Conservation (phyloP, 1,139 yeast genomes). For the Pichia inconspicua region DNA sequence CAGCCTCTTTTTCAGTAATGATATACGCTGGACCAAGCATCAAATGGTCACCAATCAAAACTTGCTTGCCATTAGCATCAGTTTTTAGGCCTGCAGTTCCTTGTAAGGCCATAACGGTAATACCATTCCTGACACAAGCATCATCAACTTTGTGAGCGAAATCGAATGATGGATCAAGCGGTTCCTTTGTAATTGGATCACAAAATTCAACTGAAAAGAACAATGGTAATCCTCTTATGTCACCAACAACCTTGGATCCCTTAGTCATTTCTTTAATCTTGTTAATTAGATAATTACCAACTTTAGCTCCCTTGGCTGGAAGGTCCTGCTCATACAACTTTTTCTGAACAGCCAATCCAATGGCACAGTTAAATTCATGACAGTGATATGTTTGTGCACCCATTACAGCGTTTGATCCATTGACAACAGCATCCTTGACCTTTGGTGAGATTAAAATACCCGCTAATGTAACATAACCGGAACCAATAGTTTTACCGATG, state of each 20-base stretch:
- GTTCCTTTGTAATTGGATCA: slow-evolving; percentile 42
- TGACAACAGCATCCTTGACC: slow-evolving; percentile 37
- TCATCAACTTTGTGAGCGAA: slow-evolving; percentile 31
- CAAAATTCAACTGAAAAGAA: slow-evolving; percentile 56
- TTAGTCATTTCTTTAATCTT: slow-evolving; percentile 31
- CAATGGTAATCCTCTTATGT: slow-evolving; percentile 55
- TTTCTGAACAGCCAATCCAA: slow-evolving; percentile 51
- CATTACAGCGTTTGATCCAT: slow-evolving; percentile 37
- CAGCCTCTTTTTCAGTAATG: slow-evolving; percentile 40
- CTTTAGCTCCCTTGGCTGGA: slow-evolving; percentile 41
- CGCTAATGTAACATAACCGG: slow-evolving; percentile 58
- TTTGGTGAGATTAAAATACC: slow-evolving; percentile 50
- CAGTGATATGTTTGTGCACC: slow-evolving; percentile 61
- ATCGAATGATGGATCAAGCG: slow-evolving; percentile 32
- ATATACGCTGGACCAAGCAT: slow-evolving; percentile 45
- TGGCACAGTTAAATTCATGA: slow-evolving; percentile 53
- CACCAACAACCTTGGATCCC: slow-evolving; percentile 39
- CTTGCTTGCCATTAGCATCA: slow-evolving; percentile 17
- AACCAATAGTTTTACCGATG: slow-evolving; percentile 58
- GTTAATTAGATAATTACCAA: slow-evolving; percentile 44
- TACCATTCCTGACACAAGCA: slow-evolving; percentile 36
- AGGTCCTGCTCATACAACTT: slow-evolving; percentile 38
- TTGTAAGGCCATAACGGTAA: slow-evolving; percentile 38
- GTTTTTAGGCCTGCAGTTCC: slow-evolving; percentile 34
- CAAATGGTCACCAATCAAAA: slow-evolving; percentile 40